Conservation (phyloP, 345 rosid species). For the Orychophragmus violaceus region DNA sequence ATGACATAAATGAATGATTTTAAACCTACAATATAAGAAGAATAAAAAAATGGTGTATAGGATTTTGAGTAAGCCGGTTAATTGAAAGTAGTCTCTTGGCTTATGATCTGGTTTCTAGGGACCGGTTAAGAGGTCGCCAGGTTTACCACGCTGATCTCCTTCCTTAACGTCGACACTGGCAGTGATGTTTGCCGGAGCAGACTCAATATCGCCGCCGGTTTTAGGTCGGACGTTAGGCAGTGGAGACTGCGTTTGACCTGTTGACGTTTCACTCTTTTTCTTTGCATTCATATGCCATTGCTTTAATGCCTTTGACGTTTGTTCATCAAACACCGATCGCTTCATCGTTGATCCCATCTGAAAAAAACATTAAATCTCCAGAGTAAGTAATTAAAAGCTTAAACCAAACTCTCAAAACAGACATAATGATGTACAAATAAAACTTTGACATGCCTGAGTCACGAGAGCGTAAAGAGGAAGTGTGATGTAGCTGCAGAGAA, state of each 20-base stretch:
- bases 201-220: slow-evolving; percentile 22
- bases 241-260: neutral
- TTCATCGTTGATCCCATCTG: slow-evolving; percentile 99
- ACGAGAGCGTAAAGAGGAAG: slow-evolving; percentile 98
- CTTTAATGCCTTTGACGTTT: slow-evolving; percentile 75
- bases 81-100: neutral
- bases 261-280: slow-evolving; percentile 45
- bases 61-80: slow-evolving; percentile 1
- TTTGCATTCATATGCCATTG: slow-evolving; percentile 73
- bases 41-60: neutral
- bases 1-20: neutral
- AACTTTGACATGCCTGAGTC: slow-evolving; percentile 59
- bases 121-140: slow-evolving; percentile 28
- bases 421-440: too few species aligned
- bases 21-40: slow-evolving; percentile 15
- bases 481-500: slow-evolving; percentile 85
- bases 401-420: neutral
- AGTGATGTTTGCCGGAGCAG: slow-evolving; percentile 40
- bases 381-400: neutral
- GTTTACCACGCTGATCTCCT: slow-evolving; percentile 11
- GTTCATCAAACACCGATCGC: slow-evolving; percentile 80
- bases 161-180: slow-evolving; percentile 44
- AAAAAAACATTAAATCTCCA: neutral
- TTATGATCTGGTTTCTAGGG: neutral
- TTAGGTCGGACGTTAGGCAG: slow-evolving; percentile 2